Evolutionary conservation across 768 basidiomycete species (phyloP).

Genomic region (Coprinopsis strossmayeri): DNA sequence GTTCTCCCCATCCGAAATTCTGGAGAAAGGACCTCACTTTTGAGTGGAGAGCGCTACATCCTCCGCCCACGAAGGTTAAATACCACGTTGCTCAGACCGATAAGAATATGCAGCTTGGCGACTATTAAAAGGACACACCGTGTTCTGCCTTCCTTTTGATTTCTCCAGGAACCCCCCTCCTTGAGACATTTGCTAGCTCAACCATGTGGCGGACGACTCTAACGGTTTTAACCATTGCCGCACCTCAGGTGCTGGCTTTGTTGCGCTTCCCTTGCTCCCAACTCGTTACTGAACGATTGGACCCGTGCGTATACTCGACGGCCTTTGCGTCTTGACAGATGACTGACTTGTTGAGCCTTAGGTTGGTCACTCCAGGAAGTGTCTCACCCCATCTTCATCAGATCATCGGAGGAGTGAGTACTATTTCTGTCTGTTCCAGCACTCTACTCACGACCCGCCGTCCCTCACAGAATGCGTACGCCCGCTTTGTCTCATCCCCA

Average conservation of each 20-base stretch:
- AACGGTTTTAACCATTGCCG: background rate
- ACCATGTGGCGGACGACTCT: conserved; percentile 2
- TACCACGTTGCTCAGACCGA: too few species aligned
- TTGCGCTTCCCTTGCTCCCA: conserved; percentile 19
- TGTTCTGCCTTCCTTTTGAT: background rate
- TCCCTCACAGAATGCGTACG: conserved; percentile 12
- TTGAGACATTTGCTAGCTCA: background rate
- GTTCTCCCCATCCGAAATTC: background rate
- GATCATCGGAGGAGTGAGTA: conserved; percentile 14
- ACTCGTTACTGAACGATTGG: conserved; percentile 16
- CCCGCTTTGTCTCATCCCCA: too few species aligned
- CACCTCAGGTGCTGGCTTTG: conserved; percentile 14
- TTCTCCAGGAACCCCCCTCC: background rate
- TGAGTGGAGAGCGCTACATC: too few species aligned
- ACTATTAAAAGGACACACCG: too few species aligned
- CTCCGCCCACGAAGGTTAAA: too few species aligned
- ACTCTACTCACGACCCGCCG: conserved; percentile 13
- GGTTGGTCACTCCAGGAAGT: conserved; percentile 13
- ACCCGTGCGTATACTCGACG: conserved; percentile 11
- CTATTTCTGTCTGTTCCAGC: background rate
- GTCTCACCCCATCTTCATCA: conserved; percentile 18
- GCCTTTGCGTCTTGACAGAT: background rate
- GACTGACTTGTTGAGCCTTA: too few species aligned
- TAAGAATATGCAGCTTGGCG: too few species aligned
- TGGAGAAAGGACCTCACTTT: too few species aligned